Evolutionary conservation across 176 grass and related monocot species (phyloP), one percentile per base, ranked within the genome.

Genomic region (Cenchrus fungigraminus): DNA sequence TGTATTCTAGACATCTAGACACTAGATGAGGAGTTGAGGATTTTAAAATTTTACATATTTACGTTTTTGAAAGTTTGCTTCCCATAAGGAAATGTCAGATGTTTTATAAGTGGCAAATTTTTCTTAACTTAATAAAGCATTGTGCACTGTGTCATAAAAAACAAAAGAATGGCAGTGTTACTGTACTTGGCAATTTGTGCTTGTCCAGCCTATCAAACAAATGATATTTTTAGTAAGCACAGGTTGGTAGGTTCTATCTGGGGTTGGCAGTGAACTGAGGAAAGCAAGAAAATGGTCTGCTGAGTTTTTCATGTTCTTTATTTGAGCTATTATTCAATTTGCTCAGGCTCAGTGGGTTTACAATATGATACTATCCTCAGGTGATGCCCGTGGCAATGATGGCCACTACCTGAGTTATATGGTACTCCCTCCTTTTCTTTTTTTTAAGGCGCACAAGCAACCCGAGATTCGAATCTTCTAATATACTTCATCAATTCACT

Each of bases 261-360:
- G 28, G 34, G 37, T 75, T 82, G 62, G 37, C 5, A 61, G 28
- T 20, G 10, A 61, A 68, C n/a, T 47, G 1, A 17, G 43, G 22
- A 50, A 79, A 79, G 22, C 42, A 50, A 19, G 77, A 50, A 68
- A 51, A 51, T 51, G 50, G 50, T 51, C 50, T 51, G 50, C 50
- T 12, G 1, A 51, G 50, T 12, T 1, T 51, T 51, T 51, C 10
- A 11, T 13, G 50, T 51, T 51, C 50, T 51, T 11, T 60, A 12
- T 31, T 75, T 37, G 17, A 85, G 40, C 74, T 60, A 61, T 54
- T 74, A 20, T 66, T 81, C 49, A 31, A 51, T 51, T 51, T 51
- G 50, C 11, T 51, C 10, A 12, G 50, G 50, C 12, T 51, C 37
- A 40, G 4, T 40, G 37, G 37, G 37, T 40, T 40, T 40, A 40